phyloP scores from a whole-genome alignment of 129 eudicot genomes.

The Gnaphalium uliginosum region DNA sequence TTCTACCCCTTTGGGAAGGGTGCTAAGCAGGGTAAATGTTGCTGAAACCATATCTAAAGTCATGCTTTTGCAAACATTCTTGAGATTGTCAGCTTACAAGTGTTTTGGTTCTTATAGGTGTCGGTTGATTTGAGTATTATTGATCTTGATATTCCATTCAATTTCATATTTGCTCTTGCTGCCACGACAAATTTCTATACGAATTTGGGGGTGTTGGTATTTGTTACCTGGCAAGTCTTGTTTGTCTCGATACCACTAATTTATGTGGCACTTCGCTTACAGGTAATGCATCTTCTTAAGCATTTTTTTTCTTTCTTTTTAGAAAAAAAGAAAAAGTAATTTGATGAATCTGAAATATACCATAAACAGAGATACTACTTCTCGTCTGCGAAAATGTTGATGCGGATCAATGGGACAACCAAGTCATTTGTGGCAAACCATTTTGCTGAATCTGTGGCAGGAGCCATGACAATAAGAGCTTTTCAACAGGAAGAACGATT shows the following conservation, averaged over 20 bases:
- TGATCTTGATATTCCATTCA: conserved; percentile 88
- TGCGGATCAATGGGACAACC: conserved; percentile 87
- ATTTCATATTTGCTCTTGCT: conserved; percentile 54
- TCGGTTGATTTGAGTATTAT: conserved; percentile 86
- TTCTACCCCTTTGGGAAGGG: conserved; percentile 97
- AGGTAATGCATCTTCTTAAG: conserved; percentile 45
- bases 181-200: conserved; percentile 56
- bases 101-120: conserved; percentile 45
- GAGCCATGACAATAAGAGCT: conserved; percentile 83
- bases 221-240: conserved; percentile 88
- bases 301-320: background rate
- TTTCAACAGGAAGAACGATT: conserved; percentile 82
- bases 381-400: conserved; percentile 77
- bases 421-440: conserved; percentile 87
- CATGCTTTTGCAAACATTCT: background rate
- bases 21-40: conserved; percentile 74
- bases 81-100: conserved; percentile 9
- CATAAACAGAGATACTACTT: conserved; percentile 66
- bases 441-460: conserved; percentile 88
- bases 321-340: background rate
- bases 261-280: conserved; percentile 65
- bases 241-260: conserved; percentile 75
- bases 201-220: conserved; percentile 64
- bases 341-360: conserved; percentile 23
- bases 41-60: conserved; percentile 4